phyloP scores from a whole-genome alignment of 2,329 filamentous ascomycete species.

The Xylariaceae sp. region DNA sequence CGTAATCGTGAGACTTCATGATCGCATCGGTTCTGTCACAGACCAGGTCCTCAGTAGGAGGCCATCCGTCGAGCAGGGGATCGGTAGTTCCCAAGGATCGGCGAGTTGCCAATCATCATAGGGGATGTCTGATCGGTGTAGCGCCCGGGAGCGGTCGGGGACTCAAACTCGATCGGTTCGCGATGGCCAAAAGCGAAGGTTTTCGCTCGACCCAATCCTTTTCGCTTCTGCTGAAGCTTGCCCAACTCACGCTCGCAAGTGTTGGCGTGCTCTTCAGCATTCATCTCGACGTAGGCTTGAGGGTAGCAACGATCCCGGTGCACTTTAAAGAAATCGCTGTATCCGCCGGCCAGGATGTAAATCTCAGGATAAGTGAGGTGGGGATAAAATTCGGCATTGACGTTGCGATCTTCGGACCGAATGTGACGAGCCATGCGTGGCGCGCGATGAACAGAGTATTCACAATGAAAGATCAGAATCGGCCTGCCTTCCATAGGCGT shows the following conservation, averaged over 20 bases:
- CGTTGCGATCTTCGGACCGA: slow-evolving; percentile 77
- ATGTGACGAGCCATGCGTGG: slow-evolving; percentile 95
- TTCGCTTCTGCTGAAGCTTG: slow-evolving; percentile 77
- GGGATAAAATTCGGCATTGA: slow-evolving; percentile 83
- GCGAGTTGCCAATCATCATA: slow-evolving; percentile 43
- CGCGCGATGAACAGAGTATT: slow-evolving; percentile 94
- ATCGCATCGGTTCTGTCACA: slow-evolving; percentile 4
- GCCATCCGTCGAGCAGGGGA: slow-evolving; percentile 55
- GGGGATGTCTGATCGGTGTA: slow-evolving; percentile 37
- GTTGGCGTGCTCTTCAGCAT: slow-evolving; percentile 79
- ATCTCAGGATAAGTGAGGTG: slow-evolving; percentile 90
- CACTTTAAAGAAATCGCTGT: slow-evolving; percentile 83
- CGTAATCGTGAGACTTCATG: slow-evolving; percentile 5
- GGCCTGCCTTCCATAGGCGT: slow-evolving; percentile 63
- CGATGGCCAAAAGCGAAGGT: slow-evolving; percentile 92
- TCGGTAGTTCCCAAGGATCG: slow-evolving; percentile 44
- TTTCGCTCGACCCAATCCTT: slow-evolving; percentile 78
- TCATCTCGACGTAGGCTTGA: slow-evolving; percentile 96
- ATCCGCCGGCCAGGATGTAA: slow-evolving; percentile 94
- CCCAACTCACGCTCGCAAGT: slow-evolving; percentile 94
- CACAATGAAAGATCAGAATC: slow-evolving; percentile 90
- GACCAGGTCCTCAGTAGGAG: slow-evolving; percentile 44
- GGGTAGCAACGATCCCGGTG: slow-evolving; percentile 80
- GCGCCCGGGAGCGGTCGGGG: slow-evolving; percentile 51
- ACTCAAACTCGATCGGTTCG: slow-evolving; percentile 49